Percentiles rank a stretch among this genome's conserved stretches.
Conservation (phyloP, 2,329 filamentous ascomycete species). For the Scortechinia acanthostroma region DNA sequence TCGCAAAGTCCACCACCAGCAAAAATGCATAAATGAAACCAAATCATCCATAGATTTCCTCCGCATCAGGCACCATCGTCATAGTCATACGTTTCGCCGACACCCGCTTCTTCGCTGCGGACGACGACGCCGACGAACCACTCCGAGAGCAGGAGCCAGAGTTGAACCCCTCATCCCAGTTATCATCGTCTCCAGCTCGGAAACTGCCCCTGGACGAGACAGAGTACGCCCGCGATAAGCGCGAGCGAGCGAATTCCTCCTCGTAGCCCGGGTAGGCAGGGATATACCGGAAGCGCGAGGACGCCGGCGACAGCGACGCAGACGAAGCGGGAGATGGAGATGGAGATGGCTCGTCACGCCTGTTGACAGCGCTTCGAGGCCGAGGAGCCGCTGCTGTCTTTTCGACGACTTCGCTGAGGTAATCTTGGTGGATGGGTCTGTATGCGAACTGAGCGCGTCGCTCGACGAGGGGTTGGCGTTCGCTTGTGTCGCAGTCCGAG, state of each 20-base stretch:
- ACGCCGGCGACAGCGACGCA: too few relatives aligned
- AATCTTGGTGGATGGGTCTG: slow-evolving; percentile 19
- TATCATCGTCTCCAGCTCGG: too few relatives aligned
- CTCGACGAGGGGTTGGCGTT: too few relatives aligned
- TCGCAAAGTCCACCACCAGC: background rate
- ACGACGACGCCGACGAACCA: background rate
- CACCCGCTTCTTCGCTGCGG: slow-evolving; percentile 12
- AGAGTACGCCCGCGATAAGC: too few relatives aligned
- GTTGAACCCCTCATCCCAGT: slow-evolving; percentile 9
- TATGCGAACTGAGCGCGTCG: slow-evolving; percentile 25
- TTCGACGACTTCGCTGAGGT: slow-evolving; percentile 15
- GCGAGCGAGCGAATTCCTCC: slow-evolving; percentile 11
- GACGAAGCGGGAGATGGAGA: too few relatives aligned
- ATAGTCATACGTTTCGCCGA: slow-evolving; percentile 16
- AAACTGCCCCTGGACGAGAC: too few relatives aligned
- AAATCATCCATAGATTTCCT: slow-evolving; percentile 10
- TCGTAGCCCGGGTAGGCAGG: slow-evolving; percentile 15
- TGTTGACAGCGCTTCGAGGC: too few relatives aligned
- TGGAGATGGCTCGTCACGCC: too few relatives aligned
- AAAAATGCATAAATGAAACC: background rate
- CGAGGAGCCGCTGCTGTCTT: slow-evolving; percentile 6
- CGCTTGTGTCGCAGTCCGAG: too few relatives aligned
- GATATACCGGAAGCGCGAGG: slow-evolving; percentile 21
- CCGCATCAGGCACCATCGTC: slow-evolving; percentile 23
- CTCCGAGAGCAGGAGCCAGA: background rate